Conservation (phyloP, 192 early-diverging fungal genomes). For the Entomortierella lignicola region DNA sequence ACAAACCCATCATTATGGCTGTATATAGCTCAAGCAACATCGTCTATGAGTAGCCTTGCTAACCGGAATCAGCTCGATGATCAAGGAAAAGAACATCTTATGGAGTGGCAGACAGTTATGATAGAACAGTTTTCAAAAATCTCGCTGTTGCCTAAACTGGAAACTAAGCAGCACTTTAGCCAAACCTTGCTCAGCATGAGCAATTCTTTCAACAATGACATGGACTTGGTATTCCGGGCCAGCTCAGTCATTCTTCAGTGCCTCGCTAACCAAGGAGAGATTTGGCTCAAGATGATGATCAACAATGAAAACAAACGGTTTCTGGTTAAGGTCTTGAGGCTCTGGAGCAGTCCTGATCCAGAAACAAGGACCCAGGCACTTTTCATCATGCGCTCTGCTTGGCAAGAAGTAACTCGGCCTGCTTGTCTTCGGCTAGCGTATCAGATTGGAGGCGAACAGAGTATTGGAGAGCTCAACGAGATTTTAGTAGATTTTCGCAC, state of each 20-base stretch:
- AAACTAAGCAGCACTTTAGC: slow-evolving; percentile 25
- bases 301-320: slow-evolving; percentile 15
- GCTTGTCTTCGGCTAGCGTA: slow-evolving; percentile 34
- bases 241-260: slow-evolving; percentile 15
- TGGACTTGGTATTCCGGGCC: slow-evolving; percentile 21
- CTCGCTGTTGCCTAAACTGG: slow-evolving; percentile 32
- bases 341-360: slow-evolving; percentile 36
- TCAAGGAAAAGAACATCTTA: background rate
- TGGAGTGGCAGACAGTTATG: slow-evolving; percentile 23
- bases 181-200: slow-evolving; percentile 15
- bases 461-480: slow-evolving; percentile 32
- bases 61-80: background rate
- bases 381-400: slow-evolving; percentile 27
- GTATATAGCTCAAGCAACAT: slow-evolving; percentile 17
- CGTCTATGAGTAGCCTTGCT: background rate
- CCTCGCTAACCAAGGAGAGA: slow-evolving; percentile 14
- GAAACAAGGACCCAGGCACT: slow-evolving; percentile 37
- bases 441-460: slow-evolving; percentile 28
- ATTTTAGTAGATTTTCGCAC: slow-evolving; percentile 33
- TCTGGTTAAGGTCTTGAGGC: slow-evolving; percentile 24
- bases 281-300: slow-evolving; percentile 11
- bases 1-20: slow-evolving; percentile 19
- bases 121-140: slow-evolving; percentile 15
- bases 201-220: slow-evolving; percentile 20
- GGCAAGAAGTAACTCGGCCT: slow-evolving; percentile 28